Percentiles rank a stretch among this genome's conserved stretches.
phyloP scores from a whole-genome alignment of 208 protist genomes.

The Leishmania guyanensis region DNA sequence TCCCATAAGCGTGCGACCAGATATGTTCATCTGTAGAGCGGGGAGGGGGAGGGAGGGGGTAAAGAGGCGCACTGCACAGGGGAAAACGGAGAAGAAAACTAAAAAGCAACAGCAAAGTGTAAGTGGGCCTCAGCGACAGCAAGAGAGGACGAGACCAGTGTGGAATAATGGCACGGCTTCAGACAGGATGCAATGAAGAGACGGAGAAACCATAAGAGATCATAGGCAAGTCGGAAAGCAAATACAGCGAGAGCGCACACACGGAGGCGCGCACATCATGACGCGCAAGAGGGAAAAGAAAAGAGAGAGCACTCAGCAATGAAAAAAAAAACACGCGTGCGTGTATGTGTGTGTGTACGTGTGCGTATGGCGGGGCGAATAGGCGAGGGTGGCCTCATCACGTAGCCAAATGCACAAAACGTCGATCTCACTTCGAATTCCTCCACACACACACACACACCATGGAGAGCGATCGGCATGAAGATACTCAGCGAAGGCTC shows the following conservation, averaged over 20 bases:
- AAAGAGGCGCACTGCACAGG: background rate
- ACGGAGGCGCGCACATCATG: background rate
- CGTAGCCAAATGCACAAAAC: background rate
- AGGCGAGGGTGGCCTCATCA: background rate
- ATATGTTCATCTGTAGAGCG: background rate
- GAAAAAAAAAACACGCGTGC: background rate
- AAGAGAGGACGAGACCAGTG: background rate
- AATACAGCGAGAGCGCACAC: background rate
- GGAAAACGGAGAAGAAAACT: no score
- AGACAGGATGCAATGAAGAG: no score
- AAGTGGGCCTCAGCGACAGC: background rate
- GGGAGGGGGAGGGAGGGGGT: background rate
- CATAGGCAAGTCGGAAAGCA: no score
- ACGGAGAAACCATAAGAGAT: no score
- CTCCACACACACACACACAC: background rate
- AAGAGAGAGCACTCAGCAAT: background rate
- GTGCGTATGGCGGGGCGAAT: background rate
- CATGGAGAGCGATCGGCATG: no score
- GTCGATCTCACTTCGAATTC: no score
- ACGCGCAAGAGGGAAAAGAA: background rate
- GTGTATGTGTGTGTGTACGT: background rate
- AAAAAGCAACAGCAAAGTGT: no score
- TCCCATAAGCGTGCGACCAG: background rate
- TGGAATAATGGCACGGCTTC: no score
- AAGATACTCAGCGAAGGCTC: no score